phyloP scores from a whole-genome alignment of 2,329 filamentous ascomycete genomes.

The Nothophoma quercina region DNA sequence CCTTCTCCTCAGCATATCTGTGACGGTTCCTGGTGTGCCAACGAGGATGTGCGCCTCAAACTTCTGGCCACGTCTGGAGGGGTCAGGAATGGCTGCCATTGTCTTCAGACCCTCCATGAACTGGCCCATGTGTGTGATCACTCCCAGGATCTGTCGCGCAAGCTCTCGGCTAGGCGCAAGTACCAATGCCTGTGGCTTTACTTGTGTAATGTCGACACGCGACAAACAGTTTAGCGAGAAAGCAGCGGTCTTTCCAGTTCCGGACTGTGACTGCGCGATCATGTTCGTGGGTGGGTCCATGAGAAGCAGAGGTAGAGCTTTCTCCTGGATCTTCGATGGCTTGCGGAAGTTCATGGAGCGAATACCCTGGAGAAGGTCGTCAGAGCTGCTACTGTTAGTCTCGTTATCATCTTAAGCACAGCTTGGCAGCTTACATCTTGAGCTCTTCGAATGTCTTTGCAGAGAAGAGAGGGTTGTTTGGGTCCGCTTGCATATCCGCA shows the following conservation, averaged over 20 bases:
- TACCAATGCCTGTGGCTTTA: constrained; percentile 82
- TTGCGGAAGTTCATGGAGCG: constrained; percentile 90
- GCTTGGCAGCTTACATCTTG: constrained; percentile 68
- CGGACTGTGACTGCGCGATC: constrained; percentile 98
- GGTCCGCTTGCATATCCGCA: constrained; percentile 85
- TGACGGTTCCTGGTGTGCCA: constrained; percentile 91
- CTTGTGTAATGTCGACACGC: constrained; percentile 76
- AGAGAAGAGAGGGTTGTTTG: constrained; percentile 86
- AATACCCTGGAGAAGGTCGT: constrained; percentile 66
- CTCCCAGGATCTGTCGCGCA: constrained; percentile 90
- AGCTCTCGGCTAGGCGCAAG: constrained; percentile 94
- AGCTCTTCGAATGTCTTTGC: constrained; percentile 85
- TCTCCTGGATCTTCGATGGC: constrained; percentile 97
- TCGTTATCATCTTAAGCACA: not conserved
- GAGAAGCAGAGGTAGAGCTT: constrained; percentile 88
- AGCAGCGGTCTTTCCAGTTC: constrained; percentile 96
- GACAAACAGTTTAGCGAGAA: constrained; percentile 93
- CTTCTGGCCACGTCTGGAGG: constrained; percentile 70
- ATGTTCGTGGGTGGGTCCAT: constrained; percentile 88
- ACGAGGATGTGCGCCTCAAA: constrained; percentile 83
- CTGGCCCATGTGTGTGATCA: constrained; percentile 82
- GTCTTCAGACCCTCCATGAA: constrained; percentile 80
- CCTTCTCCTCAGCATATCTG: constrained; percentile 81
- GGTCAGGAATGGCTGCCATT: constrained; percentile 82
- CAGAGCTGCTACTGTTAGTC: constrained; percentile 29